Conservation (phyloP, 2,329 filamentous ascomycete species). For the Pseudogymnoascus pannorum region DNA sequence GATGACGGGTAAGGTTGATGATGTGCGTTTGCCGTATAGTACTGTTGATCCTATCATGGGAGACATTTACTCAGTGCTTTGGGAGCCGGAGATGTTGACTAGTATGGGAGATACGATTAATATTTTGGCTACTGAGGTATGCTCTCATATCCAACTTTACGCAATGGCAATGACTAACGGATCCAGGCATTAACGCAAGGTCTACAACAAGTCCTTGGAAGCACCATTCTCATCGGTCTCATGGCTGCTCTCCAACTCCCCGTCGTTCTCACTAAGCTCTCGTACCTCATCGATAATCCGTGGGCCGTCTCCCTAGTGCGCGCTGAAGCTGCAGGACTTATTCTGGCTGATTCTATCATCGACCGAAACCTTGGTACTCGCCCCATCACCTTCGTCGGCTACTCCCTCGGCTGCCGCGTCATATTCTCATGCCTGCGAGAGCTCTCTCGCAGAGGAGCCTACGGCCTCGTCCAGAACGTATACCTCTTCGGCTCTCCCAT, state of each 20-base stretch:
- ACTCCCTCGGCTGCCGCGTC: slow-evolving; percentile 84
- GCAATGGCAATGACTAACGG: slow-evolving; percentile 23
- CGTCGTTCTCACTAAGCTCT: slow-evolving; percentile 83
- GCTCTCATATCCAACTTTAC: slow-evolving; percentile 20
- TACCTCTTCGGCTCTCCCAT: slow-evolving; percentile 91
- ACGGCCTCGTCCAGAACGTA: slow-evolving; percentile 86
- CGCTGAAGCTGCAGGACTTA: slow-evolving; percentile 79
- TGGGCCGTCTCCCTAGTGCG: slow-evolving; percentile 96
- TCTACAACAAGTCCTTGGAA: slow-evolving; percentile 88
- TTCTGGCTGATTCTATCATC: slow-evolving; percentile 88
- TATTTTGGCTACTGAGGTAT: slow-evolving; percentile 90
- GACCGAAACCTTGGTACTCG: slow-evolving; percentile 85
- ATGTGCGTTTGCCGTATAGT: slow-evolving; percentile 90
- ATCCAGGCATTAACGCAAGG: slow-evolving; percentile 86
- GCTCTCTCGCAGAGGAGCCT: slow-evolving; percentile 73
- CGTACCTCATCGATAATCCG: slow-evolving; percentile 95
- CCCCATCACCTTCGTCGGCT: slow-evolving; percentile 88
- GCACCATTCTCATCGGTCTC: slow-evolving; percentile 76
- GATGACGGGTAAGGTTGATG: slow-evolving; percentile 98
- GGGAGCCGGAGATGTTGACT: slow-evolving; percentile 96
- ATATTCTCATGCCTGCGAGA: slow-evolving; percentile 90
- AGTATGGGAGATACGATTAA: slow-evolving; percentile 99
- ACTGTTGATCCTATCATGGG: slow-evolving; percentile 98
- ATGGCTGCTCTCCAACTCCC: slow-evolving; percentile 94
- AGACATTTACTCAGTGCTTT: slow-evolving; percentile 91